Evolutionary conservation across 257 asterid genomes (phyloP).

Genomic region (Plantago ovata): DNA sequence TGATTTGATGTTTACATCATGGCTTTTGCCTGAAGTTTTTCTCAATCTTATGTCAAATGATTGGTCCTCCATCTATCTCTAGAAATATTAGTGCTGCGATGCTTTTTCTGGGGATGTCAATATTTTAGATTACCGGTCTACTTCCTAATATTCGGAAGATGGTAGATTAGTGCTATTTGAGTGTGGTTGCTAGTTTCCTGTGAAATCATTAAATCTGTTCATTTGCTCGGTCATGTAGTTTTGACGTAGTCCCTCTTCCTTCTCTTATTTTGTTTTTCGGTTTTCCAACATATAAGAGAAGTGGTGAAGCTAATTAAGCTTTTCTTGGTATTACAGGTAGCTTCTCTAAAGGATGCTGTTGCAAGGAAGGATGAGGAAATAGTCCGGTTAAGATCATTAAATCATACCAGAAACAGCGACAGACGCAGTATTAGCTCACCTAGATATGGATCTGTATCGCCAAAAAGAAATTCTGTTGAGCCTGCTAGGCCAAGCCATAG

Average conservation of each 20-base stretch:
- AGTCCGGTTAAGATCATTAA: conserved; percentile 42
- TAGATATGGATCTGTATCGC: conserved; percentile 53
- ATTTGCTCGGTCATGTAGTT: neutral
- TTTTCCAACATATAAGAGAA: neutral
- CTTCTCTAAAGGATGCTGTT: conserved; percentile 63
- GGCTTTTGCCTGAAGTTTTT: too few relatives aligned
- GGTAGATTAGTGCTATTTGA: neutral
- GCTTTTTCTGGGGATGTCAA: too few relatives aligned
- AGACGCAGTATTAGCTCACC: conserved; percentile 40
- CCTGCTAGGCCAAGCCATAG: conserved; percentile 34
- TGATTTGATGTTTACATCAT: neutral
- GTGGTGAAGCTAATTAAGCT: conserved; percentile 10
- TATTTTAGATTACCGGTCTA: too few relatives aligned
- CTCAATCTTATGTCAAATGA: too few relatives aligned
- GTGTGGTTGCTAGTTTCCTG: neutral
- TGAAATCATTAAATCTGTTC: neutral
- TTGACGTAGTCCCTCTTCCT: neutral
- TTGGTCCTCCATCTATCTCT: too few relatives aligned
- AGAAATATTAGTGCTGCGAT: too few relatives aligned
- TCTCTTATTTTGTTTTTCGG: neutral
- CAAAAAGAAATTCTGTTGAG: conserved; percentile 57
- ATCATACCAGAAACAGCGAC: conserved; percentile 41
- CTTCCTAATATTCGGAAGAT: neutral
- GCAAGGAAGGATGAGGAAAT: conserved; percentile 83
- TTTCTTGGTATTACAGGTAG: conserved; percentile 45